Evolutionary conservation across 2,329 filamentous ascomycete species (phyloP).

Genomic region (Talaromyces albobiverticillius): DNA sequence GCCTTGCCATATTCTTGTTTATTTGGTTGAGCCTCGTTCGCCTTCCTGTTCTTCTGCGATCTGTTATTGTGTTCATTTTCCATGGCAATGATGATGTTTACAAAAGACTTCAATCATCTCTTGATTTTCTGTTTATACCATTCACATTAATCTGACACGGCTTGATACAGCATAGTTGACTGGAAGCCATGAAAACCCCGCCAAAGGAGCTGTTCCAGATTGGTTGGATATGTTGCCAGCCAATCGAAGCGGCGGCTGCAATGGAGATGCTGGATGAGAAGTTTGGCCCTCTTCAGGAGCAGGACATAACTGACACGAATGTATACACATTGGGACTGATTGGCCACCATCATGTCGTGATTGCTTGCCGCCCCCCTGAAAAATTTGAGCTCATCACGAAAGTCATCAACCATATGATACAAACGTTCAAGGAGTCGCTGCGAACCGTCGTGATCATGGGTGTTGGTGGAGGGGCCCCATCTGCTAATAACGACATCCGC

Average conservation of each 20-base stretch:
- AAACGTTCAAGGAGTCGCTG: constrained; percentile 18
- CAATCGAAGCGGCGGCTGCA: not conserved
- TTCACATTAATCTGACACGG: too few species aligned
- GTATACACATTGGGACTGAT: constrained; percentile 21
- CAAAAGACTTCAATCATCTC: too few species aligned
- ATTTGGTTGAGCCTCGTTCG: too few species aligned
- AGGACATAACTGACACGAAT: constrained; percentile 17
- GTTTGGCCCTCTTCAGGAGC: not conserved
- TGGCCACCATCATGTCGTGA: constrained; percentile 20
- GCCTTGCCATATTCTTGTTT: too few species aligned
- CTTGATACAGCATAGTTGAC: too few species aligned
- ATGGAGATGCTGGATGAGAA: not conserved
- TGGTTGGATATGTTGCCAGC: not conserved
- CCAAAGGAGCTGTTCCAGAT: too few species aligned
- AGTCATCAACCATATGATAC: constrained; percentile 19
- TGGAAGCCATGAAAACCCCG: too few species aligned
- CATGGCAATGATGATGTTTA: too few species aligned
- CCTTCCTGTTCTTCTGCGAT: too few species aligned
- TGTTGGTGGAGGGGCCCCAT: constrained; percentile 27
- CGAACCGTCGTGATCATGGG: constrained; percentile 22
- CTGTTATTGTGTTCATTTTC: too few species aligned
- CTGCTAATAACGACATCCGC: constrained; percentile 23
- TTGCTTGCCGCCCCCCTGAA: constrained; percentile 19
- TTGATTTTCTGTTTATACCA: too few species aligned
- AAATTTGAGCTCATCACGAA: constrained; percentile 17